phyloP scores from a whole-genome alignment of 2,329 filamentous ascomycete genomes.

The Aspergillus fijiensis region DNA sequence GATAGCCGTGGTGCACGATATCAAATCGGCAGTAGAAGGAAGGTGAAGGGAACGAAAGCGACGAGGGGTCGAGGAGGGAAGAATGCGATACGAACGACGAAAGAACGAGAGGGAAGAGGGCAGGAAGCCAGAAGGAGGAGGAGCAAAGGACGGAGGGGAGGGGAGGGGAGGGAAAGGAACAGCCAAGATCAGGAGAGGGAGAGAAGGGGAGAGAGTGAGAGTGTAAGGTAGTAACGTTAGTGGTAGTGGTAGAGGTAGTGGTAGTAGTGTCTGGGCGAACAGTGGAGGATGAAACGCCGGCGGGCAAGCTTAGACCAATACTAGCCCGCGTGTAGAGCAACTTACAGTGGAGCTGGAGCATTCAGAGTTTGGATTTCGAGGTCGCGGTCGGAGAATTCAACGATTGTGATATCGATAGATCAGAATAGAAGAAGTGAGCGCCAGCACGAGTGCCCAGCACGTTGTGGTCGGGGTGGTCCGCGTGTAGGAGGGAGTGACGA shows the following conservation, averaged over 20 bases:
- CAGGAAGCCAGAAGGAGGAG: slow-evolving; percentile 3
- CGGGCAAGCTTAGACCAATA: slow-evolving; percentile 13
- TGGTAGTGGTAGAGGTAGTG: not conserved
- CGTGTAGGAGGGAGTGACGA: not conserved
- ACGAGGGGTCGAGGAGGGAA: not conserved
- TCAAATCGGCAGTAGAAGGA: slow-evolving; percentile 23
- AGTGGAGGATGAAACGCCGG: slow-evolving; percentile 22
- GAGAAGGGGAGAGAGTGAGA: not conserved
- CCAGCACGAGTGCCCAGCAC: slow-evolving; percentile 2
- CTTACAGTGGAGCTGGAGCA: not conserved
- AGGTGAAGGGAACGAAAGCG: slow-evolving; percentile 1
- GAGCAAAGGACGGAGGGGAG: slow-evolving; percentile 3
- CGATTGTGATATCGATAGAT: not conserved
- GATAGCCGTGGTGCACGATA: slow-evolving; percentile 20
- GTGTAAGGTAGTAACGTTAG: too few species aligned
- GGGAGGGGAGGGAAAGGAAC: slow-evolving; percentile 1
- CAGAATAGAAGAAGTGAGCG: not conserved
- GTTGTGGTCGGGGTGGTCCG: not conserved
- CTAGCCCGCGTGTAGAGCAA: not conserved
- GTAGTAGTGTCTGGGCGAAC: slow-evolving; percentile 9
- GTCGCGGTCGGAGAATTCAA: not conserved
- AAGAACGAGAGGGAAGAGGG: not conserved
- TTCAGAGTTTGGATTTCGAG: slow-evolving; percentile 5
- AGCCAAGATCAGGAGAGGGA: slow-evolving; percentile 11
- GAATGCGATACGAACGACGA: not conserved